Evolutionary conservation across 805 yeast genomes (phyloP).

Genomic region (Starmerella etchellsii): DNA sequence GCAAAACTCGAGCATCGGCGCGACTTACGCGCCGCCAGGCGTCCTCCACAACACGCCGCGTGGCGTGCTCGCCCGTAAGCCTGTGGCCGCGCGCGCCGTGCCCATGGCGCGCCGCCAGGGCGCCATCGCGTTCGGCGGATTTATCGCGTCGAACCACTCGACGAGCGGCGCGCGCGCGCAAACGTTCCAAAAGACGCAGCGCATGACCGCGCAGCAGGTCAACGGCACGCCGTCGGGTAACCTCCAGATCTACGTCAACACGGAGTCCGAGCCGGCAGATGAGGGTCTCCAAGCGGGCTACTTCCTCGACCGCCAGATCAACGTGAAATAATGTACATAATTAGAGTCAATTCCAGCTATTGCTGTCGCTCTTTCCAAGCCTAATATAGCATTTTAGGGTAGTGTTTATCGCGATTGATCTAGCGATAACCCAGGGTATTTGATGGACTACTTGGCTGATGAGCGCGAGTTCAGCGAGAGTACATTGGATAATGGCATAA

Average conservation of each 20-base stretch:
- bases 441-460: no score
- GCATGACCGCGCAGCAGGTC: conserved; percentile 5
- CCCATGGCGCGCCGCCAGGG: conserved; percentile 8
- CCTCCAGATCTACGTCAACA: conserved; percentile 9
- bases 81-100: conserved; percentile 23
- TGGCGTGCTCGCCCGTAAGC: conserved; percentile 20
- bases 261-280: not conserved
- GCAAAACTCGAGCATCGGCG: conserved; percentile 20
- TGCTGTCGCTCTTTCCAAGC: no score
- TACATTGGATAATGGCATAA: not conserved
- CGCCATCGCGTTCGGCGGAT: conserved; percentile 24
- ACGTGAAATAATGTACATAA: conserved; percentile 6
- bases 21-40: conserved; percentile 25
- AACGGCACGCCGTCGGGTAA: conserved; percentile 9
- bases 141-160: conserved; percentile 17
- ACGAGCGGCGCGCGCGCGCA: conserved; percentile 1
- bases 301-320: conserved; percentile 1
- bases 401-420: no score
- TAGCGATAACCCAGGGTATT: no score
- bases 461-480: no score
- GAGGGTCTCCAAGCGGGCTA: not conserved
- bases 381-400: no score
- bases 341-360: no score
- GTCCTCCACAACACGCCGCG: conserved; percentile 24
- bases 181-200: not conserved